phyloP scores from a whole-genome alignment of 1,284 basidiomycete species.

The Ceratobasidium sp. region DNA sequence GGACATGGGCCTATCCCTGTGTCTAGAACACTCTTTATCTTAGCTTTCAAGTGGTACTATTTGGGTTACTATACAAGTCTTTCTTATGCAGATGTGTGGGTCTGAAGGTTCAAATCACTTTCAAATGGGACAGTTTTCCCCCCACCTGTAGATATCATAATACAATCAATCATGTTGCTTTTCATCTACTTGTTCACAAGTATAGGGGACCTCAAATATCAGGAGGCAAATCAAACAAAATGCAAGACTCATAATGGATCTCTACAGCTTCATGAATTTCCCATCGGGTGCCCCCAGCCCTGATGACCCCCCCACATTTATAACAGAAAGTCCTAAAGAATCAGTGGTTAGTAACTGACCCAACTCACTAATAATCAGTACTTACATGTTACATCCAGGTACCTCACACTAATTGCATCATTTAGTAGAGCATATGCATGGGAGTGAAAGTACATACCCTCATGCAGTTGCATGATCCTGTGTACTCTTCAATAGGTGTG shows the following conservation, averaged over 20 bases:
- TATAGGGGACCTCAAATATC: neutral
- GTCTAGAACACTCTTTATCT: too few species aligned
- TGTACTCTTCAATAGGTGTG: slow-evolving; percentile 38
- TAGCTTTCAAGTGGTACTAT: too few species aligned
- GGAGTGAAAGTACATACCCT: slow-evolving; percentile 14
- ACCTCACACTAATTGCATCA: slow-evolving; percentile 31
- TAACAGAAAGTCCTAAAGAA: slow-evolving; percentile 32
- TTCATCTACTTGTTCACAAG: too few species aligned
- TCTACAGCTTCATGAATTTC: slow-evolving; percentile 21
- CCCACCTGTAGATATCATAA: too few species aligned
- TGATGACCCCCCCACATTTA: slow-evolving; percentile 20
- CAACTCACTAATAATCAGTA: neutral
- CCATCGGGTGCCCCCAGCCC: slow-evolving; percentile 18
- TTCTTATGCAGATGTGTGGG: too few species aligned
- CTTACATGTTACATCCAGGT: slow-evolving; percentile 43
- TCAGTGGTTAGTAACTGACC: neutral
- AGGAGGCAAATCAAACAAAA: slow-evolving; percentile 23
- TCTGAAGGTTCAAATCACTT: too few species aligned
- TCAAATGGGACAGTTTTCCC: too few species aligned
- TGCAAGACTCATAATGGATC: slow-evolving; percentile 15
- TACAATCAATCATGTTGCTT: too few species aligned
- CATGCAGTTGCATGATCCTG: slow-evolving; percentile 43
- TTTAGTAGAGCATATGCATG: neutral
- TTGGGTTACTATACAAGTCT: too few species aligned
- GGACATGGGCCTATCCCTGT: too few species aligned